phyloP scores from a whole-genome alignment of 2,329 filamentous ascomycete species.

The Penicillium brevicompactum region DNA sequence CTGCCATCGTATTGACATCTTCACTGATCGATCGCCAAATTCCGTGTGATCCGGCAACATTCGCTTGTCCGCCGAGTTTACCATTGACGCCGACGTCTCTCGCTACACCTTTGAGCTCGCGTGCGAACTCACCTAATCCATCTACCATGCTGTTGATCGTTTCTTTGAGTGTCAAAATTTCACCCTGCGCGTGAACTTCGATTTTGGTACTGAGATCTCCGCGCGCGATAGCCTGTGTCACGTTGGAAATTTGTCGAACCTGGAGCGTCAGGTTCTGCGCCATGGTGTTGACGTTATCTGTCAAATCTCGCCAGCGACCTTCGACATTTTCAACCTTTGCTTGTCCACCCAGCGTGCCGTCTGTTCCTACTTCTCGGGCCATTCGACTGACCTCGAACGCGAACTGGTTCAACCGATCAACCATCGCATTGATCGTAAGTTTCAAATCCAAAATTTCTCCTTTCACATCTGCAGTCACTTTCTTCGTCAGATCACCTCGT shows the following conservation, averaged over 20 bases:
- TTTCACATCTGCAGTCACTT: slow-evolving; percentile 86
- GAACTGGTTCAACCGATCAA: slow-evolving; percentile 62
- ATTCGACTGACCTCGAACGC: slow-evolving; percentile 65
- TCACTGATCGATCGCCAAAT: slow-evolving; percentile 97
- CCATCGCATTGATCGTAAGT: slow-evolving; percentile 73
- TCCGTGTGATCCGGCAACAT: slow-evolving; percentile 84
- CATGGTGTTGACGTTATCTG: slow-evolving; percentile 66
- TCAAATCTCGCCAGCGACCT: slow-evolving; percentile 64
- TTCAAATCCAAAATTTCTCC: slow-evolving; percentile 92
- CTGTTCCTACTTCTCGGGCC: slow-evolving; percentile 62
- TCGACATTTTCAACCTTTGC: slow-evolving; percentile 63
- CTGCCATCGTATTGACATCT: slow-evolving; percentile 87
- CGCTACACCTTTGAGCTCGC: slow-evolving; percentile 88
- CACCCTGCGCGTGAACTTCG: slow-evolving; percentile 86
- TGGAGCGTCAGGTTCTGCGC: slow-evolving; percentile 61
- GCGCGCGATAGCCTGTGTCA: slow-evolving; percentile 88
- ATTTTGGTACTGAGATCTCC: slow-evolving; percentile 95
- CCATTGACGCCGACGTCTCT: slow-evolving; percentile 94
- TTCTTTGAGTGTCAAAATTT: slow-evolving; percentile 87
- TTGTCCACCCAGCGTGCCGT: slow-evolving; percentile 61
- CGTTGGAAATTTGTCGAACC: slow-evolving; percentile 84
- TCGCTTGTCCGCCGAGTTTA: slow-evolving; percentile 96
- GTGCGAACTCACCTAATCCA: slow-evolving; percentile 86
- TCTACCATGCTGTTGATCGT: slow-evolving; percentile 99
- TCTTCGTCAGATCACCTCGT: slow-evolving; percentile 86